Evolutionary conservation across 495 filamentous ascomycete genomes (phyloP), one percentile per base, ranked within the genome.

Genomic region (Penicillium cosmopolitanum): DNA sequence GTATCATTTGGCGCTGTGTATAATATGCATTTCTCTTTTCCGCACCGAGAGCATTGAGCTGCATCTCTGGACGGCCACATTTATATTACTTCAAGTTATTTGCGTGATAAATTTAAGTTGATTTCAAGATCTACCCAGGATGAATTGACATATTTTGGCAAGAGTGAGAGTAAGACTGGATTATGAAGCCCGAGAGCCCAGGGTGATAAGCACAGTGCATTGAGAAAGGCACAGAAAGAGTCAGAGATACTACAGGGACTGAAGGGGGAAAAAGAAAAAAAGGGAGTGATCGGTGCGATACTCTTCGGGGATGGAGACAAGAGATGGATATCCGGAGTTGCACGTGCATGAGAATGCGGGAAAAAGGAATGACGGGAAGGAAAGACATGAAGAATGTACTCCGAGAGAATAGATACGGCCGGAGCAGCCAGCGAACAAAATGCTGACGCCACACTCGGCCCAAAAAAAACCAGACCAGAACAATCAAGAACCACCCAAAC

Each of bases 401-500:
- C 65, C 62, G 55, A 60, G 50, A 56, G 40, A 61, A 48, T 63
- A 67, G 66, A 63, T 60, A 67, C 47, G 60, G 53, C 53, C 36
- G 53, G 48, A 50, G 62, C 50, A 55, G 63, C 46, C 55, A 53
- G 48, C 61, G 60, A 56, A 42, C 15, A 53, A 40, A 64, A 50
- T 38, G 55, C 50, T 65, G 42, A 62, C 36, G 58, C 61, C 53
- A 43, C 62, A 54, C 57, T 60, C 50, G 44, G 56, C 36, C 51
- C 51, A 61, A 4, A 51, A 68, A 68, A 60, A 38, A 44, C 16
- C 56, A 54, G 56, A 58, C 51, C 38, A 56, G 58, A 59, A 71
- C 51, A 58, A 62, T 38, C 11, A 38, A 38, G 31, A 72, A 66
- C 73, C 69, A 63, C 74, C 74, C 73, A 72, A 73, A 76, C 76